phyloP scores from a whole-genome alignment of 1,284 basidiomycete species.

The Trichosporon ovoides region DNA sequence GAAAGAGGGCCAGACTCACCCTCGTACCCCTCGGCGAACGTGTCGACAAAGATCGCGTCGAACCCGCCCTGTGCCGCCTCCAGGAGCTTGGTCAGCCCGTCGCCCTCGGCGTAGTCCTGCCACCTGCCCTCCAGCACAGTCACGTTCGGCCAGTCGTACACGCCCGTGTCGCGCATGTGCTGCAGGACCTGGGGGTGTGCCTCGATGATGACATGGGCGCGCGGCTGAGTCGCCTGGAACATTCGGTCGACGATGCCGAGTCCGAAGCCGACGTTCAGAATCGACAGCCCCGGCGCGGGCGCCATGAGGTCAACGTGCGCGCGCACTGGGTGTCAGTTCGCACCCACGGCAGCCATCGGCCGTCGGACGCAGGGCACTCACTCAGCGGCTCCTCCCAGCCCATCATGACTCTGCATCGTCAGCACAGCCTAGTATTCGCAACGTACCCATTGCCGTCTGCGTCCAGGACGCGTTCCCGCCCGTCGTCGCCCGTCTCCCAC shows the following conservation, averaged over 20 bases:
- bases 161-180: conserved; percentile 68
- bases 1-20: conserved; percentile 48
- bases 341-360: too few species aligned
- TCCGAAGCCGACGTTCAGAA: conserved; percentile 91
- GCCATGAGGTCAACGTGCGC: conserved; percentile 55
- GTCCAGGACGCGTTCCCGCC: conserved; percentile 60
- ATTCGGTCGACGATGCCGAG: conserved; percentile 86
- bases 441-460: conserved; percentile 65
- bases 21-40: conserved; percentile 82
- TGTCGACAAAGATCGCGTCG: conserved; percentile 91
- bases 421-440: conserved; percentile 41
- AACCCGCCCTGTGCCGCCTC: conserved; percentile 57
- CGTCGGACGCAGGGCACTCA: conserved; percentile 48
- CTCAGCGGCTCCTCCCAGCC: conserved; percentile 83
- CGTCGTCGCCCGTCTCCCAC: conserved; percentile 66
- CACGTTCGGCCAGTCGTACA: conserved; percentile 72
- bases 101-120: conserved; percentile 65
- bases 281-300: conserved; percentile 54
- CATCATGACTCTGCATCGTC: conserved; percentile 71
- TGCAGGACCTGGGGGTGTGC: conserved; percentile 85
- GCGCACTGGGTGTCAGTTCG: conserved; percentile 48
- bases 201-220: conserved; percentile 86
- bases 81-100: conserved; percentile 41
- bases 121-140: conserved; percentile 81
- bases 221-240: conserved; percentile 59